Conservation (phyloP, 305 asterid genomes). For the Coffea humblotiana region DNA sequence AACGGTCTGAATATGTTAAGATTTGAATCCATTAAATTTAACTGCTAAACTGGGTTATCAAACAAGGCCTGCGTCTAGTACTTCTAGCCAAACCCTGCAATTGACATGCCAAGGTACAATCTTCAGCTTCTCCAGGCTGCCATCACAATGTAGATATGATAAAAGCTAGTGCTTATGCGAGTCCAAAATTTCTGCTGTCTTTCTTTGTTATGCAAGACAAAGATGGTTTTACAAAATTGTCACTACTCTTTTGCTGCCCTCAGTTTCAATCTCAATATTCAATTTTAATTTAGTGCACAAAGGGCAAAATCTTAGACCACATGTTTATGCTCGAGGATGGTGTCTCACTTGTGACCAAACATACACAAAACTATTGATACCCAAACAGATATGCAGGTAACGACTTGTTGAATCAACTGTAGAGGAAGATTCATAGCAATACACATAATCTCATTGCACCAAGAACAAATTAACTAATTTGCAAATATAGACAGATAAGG, state of each 20-base stretch:
- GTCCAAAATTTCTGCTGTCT: background rate
- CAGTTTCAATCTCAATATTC: background rate
- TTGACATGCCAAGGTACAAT: background rate
- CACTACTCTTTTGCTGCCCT: background rate
- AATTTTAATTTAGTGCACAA: background rate
- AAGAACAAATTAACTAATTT: background rate
- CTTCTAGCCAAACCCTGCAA: background rate
- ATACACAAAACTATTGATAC: background rate
- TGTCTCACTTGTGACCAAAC: background rate
- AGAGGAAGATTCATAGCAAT: background rate
- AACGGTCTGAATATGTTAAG: too few relatives aligned
- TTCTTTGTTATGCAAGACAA: background rate
- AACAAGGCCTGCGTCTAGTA: background rate
- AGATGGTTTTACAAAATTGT: too few relatives aligned
- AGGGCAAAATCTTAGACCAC: background rate
- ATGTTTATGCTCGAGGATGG: background rate
- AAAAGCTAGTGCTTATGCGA: background rate
- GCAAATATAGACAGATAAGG: background rate
- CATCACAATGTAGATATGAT: background rate
- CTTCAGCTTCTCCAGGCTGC: background rate
- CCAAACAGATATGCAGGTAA: background rate
- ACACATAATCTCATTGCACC: background rate
- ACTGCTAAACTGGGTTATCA: too few relatives aligned
- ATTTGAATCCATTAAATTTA: too few relatives aligned
- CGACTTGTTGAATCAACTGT: background rate